Evolutionary conservation across 2,329 filamentous ascomycete species (phyloP).

Genomic region (Arthrobotrys megalospora): DNA sequence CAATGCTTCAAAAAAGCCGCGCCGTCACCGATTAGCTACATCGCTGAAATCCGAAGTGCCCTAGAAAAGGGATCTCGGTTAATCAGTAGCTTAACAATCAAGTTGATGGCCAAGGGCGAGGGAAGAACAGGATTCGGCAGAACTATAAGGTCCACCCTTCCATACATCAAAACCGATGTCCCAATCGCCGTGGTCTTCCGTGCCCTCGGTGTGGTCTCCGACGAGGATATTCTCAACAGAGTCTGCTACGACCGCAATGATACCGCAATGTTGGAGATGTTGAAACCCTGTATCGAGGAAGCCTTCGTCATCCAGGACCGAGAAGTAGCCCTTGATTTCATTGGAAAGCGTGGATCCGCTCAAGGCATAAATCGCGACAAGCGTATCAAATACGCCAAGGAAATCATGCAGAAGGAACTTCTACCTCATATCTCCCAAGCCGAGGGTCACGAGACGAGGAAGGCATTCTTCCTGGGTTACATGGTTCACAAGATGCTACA

Average conservation of each 20-base stretch:
- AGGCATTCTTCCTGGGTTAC: constrained; percentile 98
- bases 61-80: constrained; percentile 95
- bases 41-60: constrained; percentile 95
- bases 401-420: constrained; percentile 97
- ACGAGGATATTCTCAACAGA: constrained; percentile 97
- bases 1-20: constrained; percentile 98
- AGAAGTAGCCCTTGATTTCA: constrained; percentile 93
- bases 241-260: constrained; percentile 97
- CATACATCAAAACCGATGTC: constrained; percentile 93
- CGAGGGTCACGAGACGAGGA: constrained; percentile 93
- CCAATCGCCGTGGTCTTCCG: constrained; percentile 96
- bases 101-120: constrained; percentile 88
- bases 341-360: constrained; percentile 87
- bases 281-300: constrained; percentile 97
- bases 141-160: constrained; percentile 90
- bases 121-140: constrained; percentile 81
- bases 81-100: constrained; percentile 92
- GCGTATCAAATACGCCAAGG: constrained; percentile 90
- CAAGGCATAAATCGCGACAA: constrained; percentile 85
- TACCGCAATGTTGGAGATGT: constrained; percentile 96
- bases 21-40: constrained; percentile 91
- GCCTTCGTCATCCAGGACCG: constrained; percentile 96
- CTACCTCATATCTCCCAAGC: constrained; percentile 95
- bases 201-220: constrained; percentile 93
- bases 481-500: constrained; percentile 98